A percentile compares a stretch with the other conserved stretches of the same genome.
Evolutionary conservation across 352 stramenopile genomes (phyloP).

Genomic region (Globisporangium spinosum): DNA sequence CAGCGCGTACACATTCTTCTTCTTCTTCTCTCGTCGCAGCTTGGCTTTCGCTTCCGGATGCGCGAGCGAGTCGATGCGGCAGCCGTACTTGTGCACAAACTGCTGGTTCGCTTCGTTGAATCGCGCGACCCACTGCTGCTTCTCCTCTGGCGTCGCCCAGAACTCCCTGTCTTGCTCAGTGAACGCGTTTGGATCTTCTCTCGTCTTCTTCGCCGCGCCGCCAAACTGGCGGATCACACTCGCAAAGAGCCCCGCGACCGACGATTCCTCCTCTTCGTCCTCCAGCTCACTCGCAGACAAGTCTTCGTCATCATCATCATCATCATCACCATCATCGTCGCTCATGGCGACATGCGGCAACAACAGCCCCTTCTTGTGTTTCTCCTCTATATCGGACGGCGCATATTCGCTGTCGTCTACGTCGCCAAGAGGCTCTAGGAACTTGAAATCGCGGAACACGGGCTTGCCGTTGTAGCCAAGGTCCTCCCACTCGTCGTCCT

Average conservation of each 20-base stretch:
- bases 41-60: conserved; percentile 20
- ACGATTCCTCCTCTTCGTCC: conserved; percentile 16
- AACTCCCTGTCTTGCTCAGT: conserved; percentile 25
- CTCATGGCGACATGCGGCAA: not conserved
- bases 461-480: conserved; percentile 5
- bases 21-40: conserved; percentile 26
- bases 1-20: conserved; percentile 19
- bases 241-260: conserved; percentile 15
- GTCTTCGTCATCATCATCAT: conserved; percentile 1
- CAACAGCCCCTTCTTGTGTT: not conserved
- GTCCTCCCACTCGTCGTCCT: conserved; percentile 17
- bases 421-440: not conserved
- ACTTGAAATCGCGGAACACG: conserved; percentile 15
- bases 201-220: not conserved
- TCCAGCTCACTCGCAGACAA: conserved; percentile 7
- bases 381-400: not conserved
- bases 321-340: not conserved
- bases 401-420: conserved; percentile 20
- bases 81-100: conserved; percentile 27
- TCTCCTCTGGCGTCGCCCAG: conserved; percentile 24
- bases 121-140: conserved; percentile 25
- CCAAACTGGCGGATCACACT: conserved; percentile 7
- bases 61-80: conserved; percentile 28
- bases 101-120: conserved; percentile 21
- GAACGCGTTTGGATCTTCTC: conserved; percentile 11